Base-by-base conservation (phyloP, 192 early-diverging fungal species). In the Backusella tuberculispora region DNA sequence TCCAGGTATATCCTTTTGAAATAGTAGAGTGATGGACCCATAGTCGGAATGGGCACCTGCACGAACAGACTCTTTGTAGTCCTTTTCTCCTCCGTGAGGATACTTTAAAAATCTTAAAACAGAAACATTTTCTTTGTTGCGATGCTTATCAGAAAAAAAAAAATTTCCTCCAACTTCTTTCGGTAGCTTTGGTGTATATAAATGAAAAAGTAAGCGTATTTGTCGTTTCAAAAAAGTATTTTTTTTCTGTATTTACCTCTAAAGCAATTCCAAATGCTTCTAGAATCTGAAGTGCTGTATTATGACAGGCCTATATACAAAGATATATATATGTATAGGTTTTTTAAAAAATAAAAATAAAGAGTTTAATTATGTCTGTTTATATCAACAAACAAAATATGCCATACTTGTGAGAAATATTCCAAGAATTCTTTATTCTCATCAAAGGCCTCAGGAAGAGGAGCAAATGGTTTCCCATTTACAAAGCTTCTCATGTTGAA, bases 21-120 rank as follows among this genome's bases (percentile, higher is more conserved):
- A 90, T 40, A 93, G 73, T 5, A 92, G 66, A 5, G 91, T 92
- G 21, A 92, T 73, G 0, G 88, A 86, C 4, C 92, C 92, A 76
- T 93, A 93, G 73, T 93, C 92, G 0, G 91, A 85, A 41, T 90
- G 87, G 64, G 85, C 88, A 73, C 56, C 72, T 34, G 86, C 89
- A 44, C 87, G 64, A 24, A 85, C 79, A 26, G 78, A 56, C 37
- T 86, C 79, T 56, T 83, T 74, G 73, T 87, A 78, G 7, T 48
- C 63, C n/a, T 72, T 43, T 76, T 86, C 78, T 40, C 72, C 66
- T 1, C 75, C 73, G 10, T 47, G 69, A 56, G 92, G 92, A 74
- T 93, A 93, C 73, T 88, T 85, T 34, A 93, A 50, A 21, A 92
- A 75, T 34, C 92, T 83, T 10, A 93, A 68, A 4, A 81, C 84